A percentile compares a stretch with the other conserved stretches of the same genome.
Conservation (phyloP, 495 filamentous ascomycete species). For the Trichoderma reesei region DNA sequence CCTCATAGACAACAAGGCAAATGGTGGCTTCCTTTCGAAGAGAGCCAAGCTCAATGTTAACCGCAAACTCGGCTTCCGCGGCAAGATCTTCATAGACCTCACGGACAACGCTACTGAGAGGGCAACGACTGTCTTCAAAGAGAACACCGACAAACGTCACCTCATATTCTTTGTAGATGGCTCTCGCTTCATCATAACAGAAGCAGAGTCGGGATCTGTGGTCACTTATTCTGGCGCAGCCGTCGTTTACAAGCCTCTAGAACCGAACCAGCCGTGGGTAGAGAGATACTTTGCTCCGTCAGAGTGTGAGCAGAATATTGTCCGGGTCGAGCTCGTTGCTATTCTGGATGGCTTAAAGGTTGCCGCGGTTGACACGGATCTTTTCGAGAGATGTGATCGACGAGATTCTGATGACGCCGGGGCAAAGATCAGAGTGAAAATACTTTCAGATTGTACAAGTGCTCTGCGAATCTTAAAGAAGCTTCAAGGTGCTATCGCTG, state of each 20-base stretch:
- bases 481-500: background rate
- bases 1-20: too few relatives aligned
- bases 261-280: background rate
- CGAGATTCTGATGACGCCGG: too few relatives aligned
- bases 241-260: background rate
- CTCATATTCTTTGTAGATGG: background rate
- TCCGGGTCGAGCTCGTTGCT: background rate
- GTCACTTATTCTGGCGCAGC: background rate
- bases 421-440: background rate
- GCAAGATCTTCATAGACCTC: background rate
- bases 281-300: background rate
- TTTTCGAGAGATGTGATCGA: too few relatives aligned
- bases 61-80: background rate
- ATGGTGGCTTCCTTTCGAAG: background rate
- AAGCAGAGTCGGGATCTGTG: background rate
- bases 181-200: background rate
- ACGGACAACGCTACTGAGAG: background rate
- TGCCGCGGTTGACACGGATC: background rate
- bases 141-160: background rate
- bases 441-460: background rate
- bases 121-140: background rate
- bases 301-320: too few relatives aligned
- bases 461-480: background rate
- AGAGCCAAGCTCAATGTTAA: background rate
- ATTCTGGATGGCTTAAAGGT: background rate